Evolutionary conservation across 2,329 filamentous ascomycete species (phyloP).

Genomic region (Curvularia hawaiiensis): DNA sequence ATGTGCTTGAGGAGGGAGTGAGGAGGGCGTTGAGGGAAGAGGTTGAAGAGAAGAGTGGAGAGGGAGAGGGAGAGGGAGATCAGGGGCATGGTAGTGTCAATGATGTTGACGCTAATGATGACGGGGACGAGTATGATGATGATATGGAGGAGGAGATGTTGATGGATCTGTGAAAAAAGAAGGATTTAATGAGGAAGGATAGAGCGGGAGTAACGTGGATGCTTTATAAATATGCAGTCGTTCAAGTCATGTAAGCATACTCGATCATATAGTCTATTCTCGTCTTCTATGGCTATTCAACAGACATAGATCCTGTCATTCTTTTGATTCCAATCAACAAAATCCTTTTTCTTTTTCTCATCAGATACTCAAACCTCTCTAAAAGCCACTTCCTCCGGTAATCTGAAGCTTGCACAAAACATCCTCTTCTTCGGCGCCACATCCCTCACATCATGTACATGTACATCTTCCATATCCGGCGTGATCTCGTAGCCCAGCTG

Average conservation of each 20-base stretch:
- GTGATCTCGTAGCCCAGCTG: conserved; percentile 65
- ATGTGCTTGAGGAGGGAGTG: conserved; percentile 24
- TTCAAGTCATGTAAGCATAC: background rate
- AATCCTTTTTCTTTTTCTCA: background rate
- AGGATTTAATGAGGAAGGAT: background rate
- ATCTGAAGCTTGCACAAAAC: conserved; percentile 92
- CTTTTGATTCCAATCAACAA: background rate
- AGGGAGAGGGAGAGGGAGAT: background rate
- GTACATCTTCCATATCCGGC: conserved; percentile 61
- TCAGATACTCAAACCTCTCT: conserved; percentile 36
- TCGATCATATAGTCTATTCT: background rate
- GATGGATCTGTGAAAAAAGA: conserved; percentile 22
- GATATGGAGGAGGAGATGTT: conserved; percentile 36
- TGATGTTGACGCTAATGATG: background rate
- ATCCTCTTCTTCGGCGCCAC: conserved; percentile 94
- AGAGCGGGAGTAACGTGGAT: background rate
- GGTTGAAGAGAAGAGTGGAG: background rate
- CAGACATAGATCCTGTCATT: background rate
- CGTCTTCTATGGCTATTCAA: background rate
- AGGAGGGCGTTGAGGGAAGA: conserved; percentile 1
- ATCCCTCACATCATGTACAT: conserved; percentile 72
- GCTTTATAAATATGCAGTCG: background rate
- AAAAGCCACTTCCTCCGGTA: conserved; percentile 85
- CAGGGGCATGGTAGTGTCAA: background rate
- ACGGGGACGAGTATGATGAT: conserved; percentile 2